phyloP scores from a whole-genome alignment of 192 early-diverging fungal genomes.

The Chytriomyces confervae region DNA sequence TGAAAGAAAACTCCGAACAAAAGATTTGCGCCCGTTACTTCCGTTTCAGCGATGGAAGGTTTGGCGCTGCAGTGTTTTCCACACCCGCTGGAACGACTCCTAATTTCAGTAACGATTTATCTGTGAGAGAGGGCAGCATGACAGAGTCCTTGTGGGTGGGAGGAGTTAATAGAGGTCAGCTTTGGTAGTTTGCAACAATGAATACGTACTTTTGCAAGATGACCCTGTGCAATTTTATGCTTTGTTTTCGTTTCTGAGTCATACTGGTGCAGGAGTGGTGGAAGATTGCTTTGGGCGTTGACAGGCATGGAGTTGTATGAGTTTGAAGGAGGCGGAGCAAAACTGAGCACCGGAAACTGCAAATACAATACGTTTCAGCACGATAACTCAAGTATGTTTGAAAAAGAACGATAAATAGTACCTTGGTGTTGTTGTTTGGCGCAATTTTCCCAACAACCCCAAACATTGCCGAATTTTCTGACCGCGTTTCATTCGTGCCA shows the following conservation, averaged over 20 bases:
- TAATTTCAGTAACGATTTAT: conserved; percentile 2
- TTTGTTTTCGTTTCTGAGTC: conserved; percentile 11
- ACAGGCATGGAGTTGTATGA: background rate
- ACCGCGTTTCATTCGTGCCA: background rate
- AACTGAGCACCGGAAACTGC: conserved; percentile 20
- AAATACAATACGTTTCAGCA: background rate
- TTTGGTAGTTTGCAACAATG: background rate
- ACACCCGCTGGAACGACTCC: background rate
- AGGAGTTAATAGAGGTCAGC: background rate
- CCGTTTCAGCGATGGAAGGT: conserved; percentile 21
- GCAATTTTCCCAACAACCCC: conserved; percentile 30
- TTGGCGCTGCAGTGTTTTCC: background rate
- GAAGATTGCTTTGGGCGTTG: background rate
- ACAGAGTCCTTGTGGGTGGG: conserved; percentile 4
- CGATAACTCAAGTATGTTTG: background rate
- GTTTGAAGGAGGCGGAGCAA: conserved; percentile 2
- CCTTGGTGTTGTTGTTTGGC: conserved; percentile 31
- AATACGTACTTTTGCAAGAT: conserved; percentile 5
- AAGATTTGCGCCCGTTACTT: background rate
- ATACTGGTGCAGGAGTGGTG: background rate
- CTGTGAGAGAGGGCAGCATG: conserved; percentile 19
- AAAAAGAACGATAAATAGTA: background rate
- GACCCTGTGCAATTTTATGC: conserved; percentile 14
- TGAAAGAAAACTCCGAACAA: too few species aligned
- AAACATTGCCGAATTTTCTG: conserved; percentile 8